A percentile compares a stretch with the other conserved stretches of the same genome.
phyloP scores from a whole-genome alignment of 345 rosid genomes.

The Iberis pinnata region DNA sequence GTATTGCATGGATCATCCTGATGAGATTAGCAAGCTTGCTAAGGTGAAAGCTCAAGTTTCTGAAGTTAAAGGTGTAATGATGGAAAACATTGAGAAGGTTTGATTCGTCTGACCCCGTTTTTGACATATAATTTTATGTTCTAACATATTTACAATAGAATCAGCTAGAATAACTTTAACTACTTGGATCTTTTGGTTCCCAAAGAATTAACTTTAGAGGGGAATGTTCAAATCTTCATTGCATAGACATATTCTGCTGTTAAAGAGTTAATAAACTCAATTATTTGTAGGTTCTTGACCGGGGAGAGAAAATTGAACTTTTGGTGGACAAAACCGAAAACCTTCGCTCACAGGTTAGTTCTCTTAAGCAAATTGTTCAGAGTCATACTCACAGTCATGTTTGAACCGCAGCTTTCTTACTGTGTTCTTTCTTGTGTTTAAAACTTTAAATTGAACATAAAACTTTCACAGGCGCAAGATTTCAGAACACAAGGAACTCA shows the following conservation, averaged over 20 bases:
- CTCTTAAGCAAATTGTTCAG: conserved; percentile 15
- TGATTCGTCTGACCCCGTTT: neutral
- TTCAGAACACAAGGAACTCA: conserved; percentile 84
- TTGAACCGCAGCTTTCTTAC: neutral
- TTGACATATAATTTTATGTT: no score
- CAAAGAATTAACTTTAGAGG: neutral
- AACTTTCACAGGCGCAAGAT: conserved; percentile 62
- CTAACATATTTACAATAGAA: no score
- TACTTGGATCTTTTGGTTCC: neutral
- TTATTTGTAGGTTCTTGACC: conserved; percentile 66
- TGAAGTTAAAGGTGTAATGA: conserved; percentile 98
- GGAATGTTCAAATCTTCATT: neutral
- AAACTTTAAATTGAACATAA: neutral
- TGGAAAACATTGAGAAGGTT: conserved; percentile 99
- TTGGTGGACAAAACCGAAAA: conserved; percentile 94
- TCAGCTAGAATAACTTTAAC: neutral
- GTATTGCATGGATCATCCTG: conserved; percentile 91
- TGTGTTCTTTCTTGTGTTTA: neutral
- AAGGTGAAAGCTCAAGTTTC: conserved; percentile 97
- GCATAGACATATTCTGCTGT: neutral
- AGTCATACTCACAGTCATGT: neutral
- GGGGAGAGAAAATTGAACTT: conserved; percentile 87
- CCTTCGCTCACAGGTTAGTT: conserved; percentile 82
- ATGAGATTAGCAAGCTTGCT: conserved; percentile 94
- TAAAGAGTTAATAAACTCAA: neutral